Percentiles rank a stretch among this genome's conserved stretches.
Evolutionary conservation across 139 green algal genomes (phyloP).

Genomic region (Chlorella sp.): DNA sequence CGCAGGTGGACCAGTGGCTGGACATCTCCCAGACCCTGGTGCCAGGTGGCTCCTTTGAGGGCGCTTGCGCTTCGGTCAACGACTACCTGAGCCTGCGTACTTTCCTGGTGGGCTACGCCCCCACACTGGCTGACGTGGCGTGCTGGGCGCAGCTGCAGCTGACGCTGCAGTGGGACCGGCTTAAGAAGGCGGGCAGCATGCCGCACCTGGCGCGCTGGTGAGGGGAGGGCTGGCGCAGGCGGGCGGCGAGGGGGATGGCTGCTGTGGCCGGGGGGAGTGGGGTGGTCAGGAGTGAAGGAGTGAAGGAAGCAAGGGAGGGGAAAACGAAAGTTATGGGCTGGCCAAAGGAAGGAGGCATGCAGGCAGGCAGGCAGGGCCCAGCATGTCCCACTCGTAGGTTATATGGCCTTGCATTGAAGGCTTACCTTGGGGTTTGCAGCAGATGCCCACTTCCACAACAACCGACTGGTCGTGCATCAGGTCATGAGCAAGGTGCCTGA

Average conservation of each 20-base stretch:
- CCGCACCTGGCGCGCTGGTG: conserved; percentile 84
- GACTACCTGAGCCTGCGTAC: conserved; percentile 83
- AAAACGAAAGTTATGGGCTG: too few relatives aligned
- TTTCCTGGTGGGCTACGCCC: conserved; percentile 82
- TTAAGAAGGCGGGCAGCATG: conserved; percentile 54
- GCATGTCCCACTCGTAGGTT: not conserved
- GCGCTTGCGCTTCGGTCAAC: conserved; percentile 65
- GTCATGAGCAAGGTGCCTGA: not conserved
- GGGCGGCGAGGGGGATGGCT: too few relatives aligned
- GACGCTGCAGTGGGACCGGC: conserved; percentile 75
- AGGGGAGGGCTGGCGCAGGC: not conserved
- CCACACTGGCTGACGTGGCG: conserved; percentile 86
- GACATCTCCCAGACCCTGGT: conserved; percentile 74
- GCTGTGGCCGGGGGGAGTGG: too few relatives aligned
- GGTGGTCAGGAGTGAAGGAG: too few relatives aligned
- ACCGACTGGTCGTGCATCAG: too few relatives aligned
- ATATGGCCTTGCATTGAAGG: not conserved
- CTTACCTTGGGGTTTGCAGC: not conserved
- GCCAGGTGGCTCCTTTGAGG: conserved; percentile 71
- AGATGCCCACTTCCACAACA: too few relatives aligned
- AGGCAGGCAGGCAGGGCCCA: too few relatives aligned
- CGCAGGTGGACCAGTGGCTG: conserved; percentile 88
- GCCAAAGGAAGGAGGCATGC: too few relatives aligned
- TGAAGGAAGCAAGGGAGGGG: too few relatives aligned
- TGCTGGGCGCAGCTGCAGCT: conserved; percentile 86